phyloP scores from a whole-genome alignment of 2,329 filamentous ascomycete genomes.

The Epichloe brachyelytri region DNA sequence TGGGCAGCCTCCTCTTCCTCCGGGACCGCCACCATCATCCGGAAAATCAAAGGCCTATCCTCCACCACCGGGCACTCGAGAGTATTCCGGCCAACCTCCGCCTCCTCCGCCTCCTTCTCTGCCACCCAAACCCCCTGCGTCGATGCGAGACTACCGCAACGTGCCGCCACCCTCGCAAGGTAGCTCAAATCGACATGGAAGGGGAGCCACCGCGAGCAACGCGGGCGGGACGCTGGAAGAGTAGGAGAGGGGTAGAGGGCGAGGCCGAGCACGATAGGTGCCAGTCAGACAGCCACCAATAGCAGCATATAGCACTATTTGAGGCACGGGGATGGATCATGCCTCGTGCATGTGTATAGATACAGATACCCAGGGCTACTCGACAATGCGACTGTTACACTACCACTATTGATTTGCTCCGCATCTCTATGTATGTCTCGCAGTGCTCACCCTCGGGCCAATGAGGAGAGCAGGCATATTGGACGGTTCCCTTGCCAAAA shows the following conservation, averaged over 20 bases:
- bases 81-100: conserved; percentile 8
- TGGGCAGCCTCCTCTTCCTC: conserved; percentile 24
- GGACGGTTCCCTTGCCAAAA: no score
- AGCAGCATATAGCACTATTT: background rate
- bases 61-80: conserved; percentile 13
- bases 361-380: conserved; percentile 1
- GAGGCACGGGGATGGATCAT: background rate
- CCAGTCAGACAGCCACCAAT: background rate
- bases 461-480: no score
- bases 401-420: background rate
- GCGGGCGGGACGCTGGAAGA: conserved; percentile 16
- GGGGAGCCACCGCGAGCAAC: conserved; percentile 12
- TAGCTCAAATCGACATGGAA: conserved; percentile 9
- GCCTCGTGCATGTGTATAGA: background rate
- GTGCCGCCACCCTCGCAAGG: conserved; percentile 11
- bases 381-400: background rate
- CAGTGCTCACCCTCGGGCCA: no score
- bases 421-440: background rate
- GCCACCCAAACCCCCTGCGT: conserved; percentile 18
- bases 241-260: conserved; percentile 9
- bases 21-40: conserved; percentile 23
- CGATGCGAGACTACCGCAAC: conserved; percentile 14
- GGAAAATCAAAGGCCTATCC: conserved; percentile 12
- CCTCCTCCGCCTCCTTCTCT: conserved; percentile 13
- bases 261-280: conserved; percentile 6